phyloP scores from a whole-genome alignment of 495 filamentous ascomycete species.

The Terfezia boudieri region DNA sequence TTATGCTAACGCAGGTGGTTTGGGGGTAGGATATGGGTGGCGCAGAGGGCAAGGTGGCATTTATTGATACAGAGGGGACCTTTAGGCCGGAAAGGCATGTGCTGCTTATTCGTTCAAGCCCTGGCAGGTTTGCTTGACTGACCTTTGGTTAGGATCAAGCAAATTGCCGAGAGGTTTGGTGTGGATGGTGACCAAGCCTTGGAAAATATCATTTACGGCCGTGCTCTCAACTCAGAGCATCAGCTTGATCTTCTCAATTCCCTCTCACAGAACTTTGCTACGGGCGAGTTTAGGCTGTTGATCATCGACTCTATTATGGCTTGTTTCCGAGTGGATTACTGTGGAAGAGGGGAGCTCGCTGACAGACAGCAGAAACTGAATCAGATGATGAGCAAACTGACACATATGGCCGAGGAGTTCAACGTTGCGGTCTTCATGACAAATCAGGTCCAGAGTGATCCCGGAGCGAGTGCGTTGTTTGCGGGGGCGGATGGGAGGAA shows the following conservation, averaged over 20 bases:
- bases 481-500: slow-evolving; percentile 56
- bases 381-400: slow-evolving; percentile 43
- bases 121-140: neutral
- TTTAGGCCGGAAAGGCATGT: slow-evolving; percentile 44
- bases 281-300: slow-evolving; percentile 46
- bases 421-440: slow-evolving; percentile 61
- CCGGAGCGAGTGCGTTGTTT: slow-evolving; percentile 61
- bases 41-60: slow-evolving; percentile 57
- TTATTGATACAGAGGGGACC: slow-evolving; percentile 63
- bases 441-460: slow-evolving; percentile 63
- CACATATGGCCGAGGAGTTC: slow-evolving; percentile 63
- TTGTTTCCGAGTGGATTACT: slow-evolving; percentile 53
- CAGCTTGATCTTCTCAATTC: slow-evolving; percentile 48
- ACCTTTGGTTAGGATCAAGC: slow-evolving; percentile 20
- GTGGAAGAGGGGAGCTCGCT: slow-evolving; percentile 50
- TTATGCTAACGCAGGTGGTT: slow-evolving; percentile 4
- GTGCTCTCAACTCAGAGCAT: slow-evolving; percentile 49
- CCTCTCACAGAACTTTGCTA: slow-evolving; percentile 41
- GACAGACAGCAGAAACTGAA: slow-evolving; percentile 59
- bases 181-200: slow-evolving; percentile 36
- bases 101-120: slow-evolving; percentile 1
- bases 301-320: slow-evolving; percentile 65
- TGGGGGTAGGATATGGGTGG: slow-evolving; percentile 37
- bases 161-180: slow-evolving; percentile 57
- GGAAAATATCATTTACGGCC: slow-evolving; percentile 55